Evolutionary conservation across 2,329 filamentous ascomycete species (phyloP), one percentile per base, ranked within the genome.

Genomic region (Botrytis galanthina): DNA sequence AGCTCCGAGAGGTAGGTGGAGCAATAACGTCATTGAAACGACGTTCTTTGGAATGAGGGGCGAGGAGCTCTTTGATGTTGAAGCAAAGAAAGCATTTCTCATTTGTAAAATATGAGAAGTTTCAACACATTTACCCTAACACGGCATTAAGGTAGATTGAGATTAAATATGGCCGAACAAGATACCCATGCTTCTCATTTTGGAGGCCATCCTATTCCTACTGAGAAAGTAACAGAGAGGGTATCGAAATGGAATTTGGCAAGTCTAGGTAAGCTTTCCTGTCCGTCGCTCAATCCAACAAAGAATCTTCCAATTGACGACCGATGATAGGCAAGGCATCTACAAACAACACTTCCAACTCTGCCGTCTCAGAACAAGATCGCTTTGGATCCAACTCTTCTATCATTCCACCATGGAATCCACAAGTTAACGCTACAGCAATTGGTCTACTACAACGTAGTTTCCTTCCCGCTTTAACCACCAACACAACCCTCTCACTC

Each of bases 401-500:
- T n/a, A 57, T 71, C 6, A 39, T 71, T 4, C 72, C 72, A 59
- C 60, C 72, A n/a, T 71, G 67, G 72, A 72, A 72, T 39, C 60
- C 59, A 4, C 59, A 64, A 42, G 68, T 74, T 29, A 70, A 70
- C 35, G 51, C 73, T 2, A 67, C 73, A 9, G 61, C 73, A 12
- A 60, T 75, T 8, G 74, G 74, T 42, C 51, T 75, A 20, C 60
- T 75, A 3, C 69, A 74, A 73, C 73, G 70, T 1, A 70, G 70
- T 51, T 69, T 75, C 4, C 74, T 75, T 16, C 74, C 74, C 42
- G 71, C 74, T 10, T 18, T 75, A 62, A 71, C 64, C 16, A 69
- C 69, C n/a, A 73, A 74, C 18, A 71, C 74, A 48, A 69, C 70
- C 3, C 67, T 75, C 4, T 68, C 74, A 10, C 54, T 75, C 32